Conservation (phyloP, 176 grass and related monocot genomes). For the Juncus inflexus region DNA sequence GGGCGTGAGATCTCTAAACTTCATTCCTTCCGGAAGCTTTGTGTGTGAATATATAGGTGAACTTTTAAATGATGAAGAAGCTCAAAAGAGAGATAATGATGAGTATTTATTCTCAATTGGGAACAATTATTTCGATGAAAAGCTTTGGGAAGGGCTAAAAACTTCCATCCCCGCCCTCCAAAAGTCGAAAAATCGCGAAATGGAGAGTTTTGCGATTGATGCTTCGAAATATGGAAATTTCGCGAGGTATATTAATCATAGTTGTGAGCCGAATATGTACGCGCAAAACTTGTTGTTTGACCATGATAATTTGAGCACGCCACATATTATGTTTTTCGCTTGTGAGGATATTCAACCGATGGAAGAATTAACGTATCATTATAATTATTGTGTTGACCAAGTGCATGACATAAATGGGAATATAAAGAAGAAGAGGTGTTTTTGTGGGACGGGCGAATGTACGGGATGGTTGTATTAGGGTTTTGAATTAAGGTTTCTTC, state of each 20-base stretch:
- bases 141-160: slow-evolving; percentile 67
- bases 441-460: slow-evolving; percentile 57
- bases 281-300: slow-evolving; percentile 78
- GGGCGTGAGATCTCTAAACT: slow-evolving; percentile 69
- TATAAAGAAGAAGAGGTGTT: slow-evolving; percentile 73
- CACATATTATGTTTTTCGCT: slow-evolving; percentile 75
- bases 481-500: neutral
- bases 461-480: slow-evolving; percentile 68
- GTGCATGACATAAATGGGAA: slow-evolving; percentile 75
- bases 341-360: slow-evolving; percentile 52
- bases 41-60: slow-evolving; percentile 84
- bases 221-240: slow-evolving; percentile 60
- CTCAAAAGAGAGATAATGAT: slow-evolving; percentile 58
- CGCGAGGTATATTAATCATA: slow-evolving; percentile 73
- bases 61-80: slow-evolving; percentile 58
- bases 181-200: slow-evolving; percentile 17
- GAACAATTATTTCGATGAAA: slow-evolving; percentile 64
- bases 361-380: slow-evolving; percentile 65
- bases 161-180: slow-evolving; percentile 61
- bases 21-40: slow-evolving; percentile 71
- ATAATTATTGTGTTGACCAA: slow-evolving; percentile 72
- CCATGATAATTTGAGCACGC: slow-evolving; percentile 53
- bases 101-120: slow-evolving; percentile 77
- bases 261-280: slow-evolving; percentile 69
- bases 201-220: slow-evolving; percentile 53